Base-by-base conservation (phyloP, 805 yeast species). In the Alloascoidea africana region DNA sequence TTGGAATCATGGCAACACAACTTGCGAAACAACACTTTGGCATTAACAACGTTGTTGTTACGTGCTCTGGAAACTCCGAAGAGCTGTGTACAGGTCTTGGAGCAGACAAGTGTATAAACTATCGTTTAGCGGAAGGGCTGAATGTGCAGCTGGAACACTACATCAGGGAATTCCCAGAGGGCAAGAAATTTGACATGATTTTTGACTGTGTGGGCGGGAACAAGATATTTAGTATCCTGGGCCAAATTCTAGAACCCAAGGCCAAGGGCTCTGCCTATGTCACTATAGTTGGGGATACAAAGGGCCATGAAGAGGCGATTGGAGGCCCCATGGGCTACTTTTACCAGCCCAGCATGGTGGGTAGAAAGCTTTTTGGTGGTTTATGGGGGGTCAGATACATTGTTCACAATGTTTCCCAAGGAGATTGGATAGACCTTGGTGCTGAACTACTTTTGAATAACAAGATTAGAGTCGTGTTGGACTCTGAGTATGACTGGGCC, bases 141-240 rank as follows among this genome's bases (percentile, higher is more conserved):
- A 56, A 58, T 1, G 54, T 60, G 30, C 64, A 64, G 36, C 48
- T 62, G 1, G 45, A 53, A 39, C 36, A 48, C 35, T 38, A 63
- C 45, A 36, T 56, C 16, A 44, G 49, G n/a, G 58, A 56, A 18
- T 48, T 53, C n/a, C 34, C 44, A 17, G 56, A 60, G 17, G 54
- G 59, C 36, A 63, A 66, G 13, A 59, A 66, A 42, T 81, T 74
- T 46, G 84, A 79, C 48, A 50, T 68, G 6, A 70, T 81, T 34
- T 50, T 74, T 18, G 94, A 83, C 56, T 65, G 77, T 38, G 72
- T 70, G 37, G 87, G 94, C 30, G 70, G 68, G 39, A 51, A 51
- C 17, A 70, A 66, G 14, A 63, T 76, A 15, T 61, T 73, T 38
- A 51, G 59, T 2, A 52, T 63, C 8, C 59, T 70, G 38, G 47